Percentiles rank a stretch among this genome's conserved stretches.
These are phyloP conservation scores for Anastatica hierochuntica DNA, from an alignment of 345 rosid species.

Conservation along the genomic window DNA sequence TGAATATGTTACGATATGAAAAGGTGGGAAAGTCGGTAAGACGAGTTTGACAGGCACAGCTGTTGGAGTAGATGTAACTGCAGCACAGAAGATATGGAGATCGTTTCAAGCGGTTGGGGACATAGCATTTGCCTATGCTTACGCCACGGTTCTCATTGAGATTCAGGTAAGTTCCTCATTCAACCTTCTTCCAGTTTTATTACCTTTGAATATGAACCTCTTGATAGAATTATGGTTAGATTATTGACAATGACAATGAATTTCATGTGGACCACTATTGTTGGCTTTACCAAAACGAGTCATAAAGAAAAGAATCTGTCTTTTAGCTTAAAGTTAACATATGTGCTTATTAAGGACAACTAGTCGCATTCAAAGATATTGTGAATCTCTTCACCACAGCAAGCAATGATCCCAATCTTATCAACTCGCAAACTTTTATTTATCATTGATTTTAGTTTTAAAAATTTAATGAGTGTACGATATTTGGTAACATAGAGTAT, in stretches of 20 bases:
- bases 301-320: slow-evolving; percentile 23
- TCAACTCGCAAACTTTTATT: background rate
- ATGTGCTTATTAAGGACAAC: slow-evolving; percentile 21
- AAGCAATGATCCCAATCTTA: slow-evolving; percentile 10
- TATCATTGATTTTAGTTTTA: background rate
- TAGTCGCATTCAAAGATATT: slow-evolving; percentile 20
- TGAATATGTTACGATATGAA: background rate
- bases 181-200: background rate
- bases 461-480: background rate
- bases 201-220: slow-evolving; percentile 18
- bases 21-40: slow-evolving; percentile 28
- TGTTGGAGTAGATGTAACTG: slow-evolving; percentile 64
- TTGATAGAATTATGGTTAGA: slow-evolving; percentile 17
- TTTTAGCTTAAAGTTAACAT: slow-evolving; percentile 8
- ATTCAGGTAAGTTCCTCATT: slow-evolving; percentile 54
- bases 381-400: slow-evolving; percentile 20
- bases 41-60: slow-evolving; percentile 45
- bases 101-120: slow-evolving; percentile 77
- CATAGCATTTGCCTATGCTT: slow-evolving; percentile 85
- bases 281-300: slow-evolving; percentile 22
- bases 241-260: slow-evolving; percentile 19
- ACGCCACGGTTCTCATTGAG: slow-evolving; percentile 64
- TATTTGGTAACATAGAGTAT: background rate
- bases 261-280: slow-evolving; percentile 18
- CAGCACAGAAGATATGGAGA: slow-evolving; percentile 67